These are phyloP conservation scores for Debaryomycetaceae sp. DNA, from an alignment of 1,139 yeast species.

Conservation along the genomic window DNA sequence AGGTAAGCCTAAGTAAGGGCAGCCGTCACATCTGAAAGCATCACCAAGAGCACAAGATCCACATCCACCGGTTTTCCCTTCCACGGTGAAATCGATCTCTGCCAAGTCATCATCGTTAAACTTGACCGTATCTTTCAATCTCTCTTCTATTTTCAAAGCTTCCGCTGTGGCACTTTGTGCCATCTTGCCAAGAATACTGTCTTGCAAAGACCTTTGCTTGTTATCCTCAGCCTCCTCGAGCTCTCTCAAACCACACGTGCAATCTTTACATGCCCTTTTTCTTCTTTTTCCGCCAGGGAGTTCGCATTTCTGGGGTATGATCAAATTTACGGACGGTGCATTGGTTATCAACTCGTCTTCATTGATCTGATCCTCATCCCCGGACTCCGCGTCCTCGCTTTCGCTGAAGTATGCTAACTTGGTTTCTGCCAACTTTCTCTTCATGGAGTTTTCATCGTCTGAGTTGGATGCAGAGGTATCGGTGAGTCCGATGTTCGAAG, in stretches of 20 bases:
- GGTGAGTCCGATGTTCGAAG: constrained; percentile 29
- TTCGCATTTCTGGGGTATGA: constrained; percentile 49
- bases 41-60: constrained; percentile 97
- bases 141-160: constrained; percentile 52
- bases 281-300: constrained; percentile 59
- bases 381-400: constrained; percentile 38
- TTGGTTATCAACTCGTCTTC: constrained; percentile 42
- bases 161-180: constrained; percentile 53
- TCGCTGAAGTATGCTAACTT: constrained; percentile 56
- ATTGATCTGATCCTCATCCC: constrained; percentile 35
- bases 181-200: constrained; percentile 43
- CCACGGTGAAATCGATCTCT: constrained; percentile 91
- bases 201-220: constrained; percentile 48
- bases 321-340: constrained; percentile 28
- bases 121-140: constrained; percentile 48
- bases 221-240: constrained; percentile 56
- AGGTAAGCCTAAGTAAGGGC: constrained; percentile 95
- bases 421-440: constrained; percentile 42
- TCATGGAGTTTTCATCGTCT: constrained; percentile 36
- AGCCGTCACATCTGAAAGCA: constrained; percentile 96
- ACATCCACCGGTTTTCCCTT: constrained; percentile 95
- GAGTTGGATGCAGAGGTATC: constrained; percentile 39
- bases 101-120: constrained; percentile 66
- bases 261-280: constrained; percentile 92
- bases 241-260: constrained; percentile 95